These are phyloP conservation scores for Aspergillus latus DNA, from an alignment of 2,329 filamentous ascomycete species.

Conservation along the genomic window DNA sequence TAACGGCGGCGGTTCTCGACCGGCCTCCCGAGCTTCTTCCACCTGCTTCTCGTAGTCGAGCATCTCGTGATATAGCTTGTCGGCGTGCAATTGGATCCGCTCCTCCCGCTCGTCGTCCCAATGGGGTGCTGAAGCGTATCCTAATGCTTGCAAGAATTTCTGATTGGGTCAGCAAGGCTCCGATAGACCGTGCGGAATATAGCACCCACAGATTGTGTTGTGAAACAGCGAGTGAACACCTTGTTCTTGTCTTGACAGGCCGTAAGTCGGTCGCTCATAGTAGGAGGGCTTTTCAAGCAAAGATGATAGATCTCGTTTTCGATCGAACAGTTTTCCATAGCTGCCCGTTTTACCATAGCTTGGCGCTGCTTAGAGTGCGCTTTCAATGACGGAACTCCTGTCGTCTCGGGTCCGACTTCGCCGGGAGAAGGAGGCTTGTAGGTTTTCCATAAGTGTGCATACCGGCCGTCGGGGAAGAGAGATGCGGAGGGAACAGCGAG, in stretches of 20 bases:
- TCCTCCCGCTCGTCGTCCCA: slow-evolving; percentile 71
- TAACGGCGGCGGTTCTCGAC: slow-evolving; percentile 44
- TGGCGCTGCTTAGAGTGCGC: slow-evolving; percentile 82
- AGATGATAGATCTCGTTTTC: slow-evolving; percentile 46
- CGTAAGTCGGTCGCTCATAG: slow-evolving; percentile 58
- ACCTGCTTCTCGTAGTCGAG: slow-evolving; percentile 74
- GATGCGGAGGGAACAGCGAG: slow-evolving; percentile 51
- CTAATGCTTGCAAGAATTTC: slow-evolving; percentile 86
- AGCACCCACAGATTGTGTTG: slow-evolving; percentile 71
- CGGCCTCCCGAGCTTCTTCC: slow-evolving; percentile 55
- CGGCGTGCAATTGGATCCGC: slow-evolving; percentile 92
- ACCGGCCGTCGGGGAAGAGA: slow-evolving; percentile 67
- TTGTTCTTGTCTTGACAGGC: slow-evolving; percentile 78
- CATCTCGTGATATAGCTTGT: slow-evolving; percentile 85
- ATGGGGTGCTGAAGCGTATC: slow-evolving; percentile 72
- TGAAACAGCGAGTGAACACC: slow-evolving; percentile 82
- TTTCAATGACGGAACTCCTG: slow-evolving; percentile 79
- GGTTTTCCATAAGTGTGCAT: slow-evolving; percentile 88
- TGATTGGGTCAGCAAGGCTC: slow-evolving; percentile 34
- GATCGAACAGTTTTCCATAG: slow-evolving; percentile 88
- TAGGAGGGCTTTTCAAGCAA: slow-evolving; percentile 76
- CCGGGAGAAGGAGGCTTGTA: slow-evolving; percentile 69
- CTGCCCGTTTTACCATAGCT: slow-evolving; percentile 72
- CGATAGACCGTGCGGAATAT: not conserved
- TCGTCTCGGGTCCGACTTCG: slow-evolving; percentile 69